A percentile compares a stretch with the other conserved stretches of the same genome.
Evolutionary conservation across 2,329 filamentous ascomycete genomes (phyloP).

Genomic region (Hortaea werneckii): DNA sequence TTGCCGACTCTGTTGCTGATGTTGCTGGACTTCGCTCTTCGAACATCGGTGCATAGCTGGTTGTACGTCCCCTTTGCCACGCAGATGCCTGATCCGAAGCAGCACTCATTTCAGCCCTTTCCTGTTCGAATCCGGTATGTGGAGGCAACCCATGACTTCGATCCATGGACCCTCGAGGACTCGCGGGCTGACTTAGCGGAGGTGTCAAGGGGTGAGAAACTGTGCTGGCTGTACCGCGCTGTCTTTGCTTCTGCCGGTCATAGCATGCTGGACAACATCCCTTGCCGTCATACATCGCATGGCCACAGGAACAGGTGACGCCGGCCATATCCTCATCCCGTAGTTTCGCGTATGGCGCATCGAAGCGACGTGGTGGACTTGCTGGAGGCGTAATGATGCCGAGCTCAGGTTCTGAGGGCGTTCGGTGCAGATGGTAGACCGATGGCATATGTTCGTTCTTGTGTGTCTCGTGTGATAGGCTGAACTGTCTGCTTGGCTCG

Average conservation of each 20-base stretch:
- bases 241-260: neutral
- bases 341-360: neutral
- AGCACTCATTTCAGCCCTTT: neutral
- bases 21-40: neutral
- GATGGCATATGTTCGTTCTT: neutral
- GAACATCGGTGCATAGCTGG: neutral
- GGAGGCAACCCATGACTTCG: neutral
- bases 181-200: neutral
- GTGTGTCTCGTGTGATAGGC: neutral
- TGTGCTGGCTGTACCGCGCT: neutral
- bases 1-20: neutral
- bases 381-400: slow-evolving; percentile 2
- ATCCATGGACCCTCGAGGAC: neutral
- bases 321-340: slow-evolving; percentile 1
- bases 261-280: slow-evolving; percentile 4
- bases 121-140: neutral
- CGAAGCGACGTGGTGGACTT: neutral
- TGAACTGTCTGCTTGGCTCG: neutral
- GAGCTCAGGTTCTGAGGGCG: neutral
- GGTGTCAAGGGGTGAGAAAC: neutral
- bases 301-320: slow-evolving; percentile 2
- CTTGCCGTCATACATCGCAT: slow-evolving; percentile 1
- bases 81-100: slow-evolving; percentile 1
- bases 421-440: slow-evolving; percentile 1
- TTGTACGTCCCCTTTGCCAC: neutral